Evolutionary conservation across 208 protist genomes (phyloP).

Genomic region (Leishmania braziliensis): DNA sequence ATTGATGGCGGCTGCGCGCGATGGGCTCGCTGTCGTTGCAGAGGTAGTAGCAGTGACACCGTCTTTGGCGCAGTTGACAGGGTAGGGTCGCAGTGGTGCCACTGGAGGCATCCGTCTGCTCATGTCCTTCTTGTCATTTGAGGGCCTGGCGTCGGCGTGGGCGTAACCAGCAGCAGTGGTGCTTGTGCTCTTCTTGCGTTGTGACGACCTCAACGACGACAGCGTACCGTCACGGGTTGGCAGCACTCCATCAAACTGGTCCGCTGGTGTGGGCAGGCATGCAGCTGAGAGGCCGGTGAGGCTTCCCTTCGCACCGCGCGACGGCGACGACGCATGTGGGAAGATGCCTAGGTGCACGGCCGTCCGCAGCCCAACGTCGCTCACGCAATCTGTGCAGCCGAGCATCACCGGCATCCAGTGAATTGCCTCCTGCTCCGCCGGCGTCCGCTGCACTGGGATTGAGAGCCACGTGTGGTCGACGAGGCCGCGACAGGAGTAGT

Average conservation of each 20-base stretch:
- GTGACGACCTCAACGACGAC: conserved; percentile 21
- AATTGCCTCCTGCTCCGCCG: conserved; percentile 55
- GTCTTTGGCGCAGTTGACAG: not conserved
- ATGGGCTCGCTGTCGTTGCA: not conserved
- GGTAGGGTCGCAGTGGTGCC: not conserved
- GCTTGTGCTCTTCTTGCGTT: not conserved
- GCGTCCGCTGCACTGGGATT: conserved; percentile 53
- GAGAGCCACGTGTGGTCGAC: conserved; percentile 74
- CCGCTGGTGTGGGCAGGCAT: not conserved
- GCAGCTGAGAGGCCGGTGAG: not conserved
- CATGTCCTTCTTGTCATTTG: not conserved
- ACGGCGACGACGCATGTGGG: conserved; percentile 8
- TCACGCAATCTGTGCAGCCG: conserved; percentile 67
- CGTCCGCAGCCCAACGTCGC: conserved; percentile 63
- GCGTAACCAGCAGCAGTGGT: not conserved
- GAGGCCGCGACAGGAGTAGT: conserved; percentile 55
- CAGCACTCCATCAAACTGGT: conserved; percentile 12
- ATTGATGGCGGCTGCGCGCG: not conserved
- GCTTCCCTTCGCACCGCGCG: not conserved
- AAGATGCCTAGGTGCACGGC: conserved; percentile 78
- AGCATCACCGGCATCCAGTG: conserved; percentile 77
- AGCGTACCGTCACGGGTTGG: conserved; percentile 34
- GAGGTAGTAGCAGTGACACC: not conserved
- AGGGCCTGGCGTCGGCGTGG: not conserved
- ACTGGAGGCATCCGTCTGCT: not conserved